Evolutionary conservation across 2,329 filamentous ascomycete species (phyloP).

Genomic region (Botrytis paeoniae): DNA sequence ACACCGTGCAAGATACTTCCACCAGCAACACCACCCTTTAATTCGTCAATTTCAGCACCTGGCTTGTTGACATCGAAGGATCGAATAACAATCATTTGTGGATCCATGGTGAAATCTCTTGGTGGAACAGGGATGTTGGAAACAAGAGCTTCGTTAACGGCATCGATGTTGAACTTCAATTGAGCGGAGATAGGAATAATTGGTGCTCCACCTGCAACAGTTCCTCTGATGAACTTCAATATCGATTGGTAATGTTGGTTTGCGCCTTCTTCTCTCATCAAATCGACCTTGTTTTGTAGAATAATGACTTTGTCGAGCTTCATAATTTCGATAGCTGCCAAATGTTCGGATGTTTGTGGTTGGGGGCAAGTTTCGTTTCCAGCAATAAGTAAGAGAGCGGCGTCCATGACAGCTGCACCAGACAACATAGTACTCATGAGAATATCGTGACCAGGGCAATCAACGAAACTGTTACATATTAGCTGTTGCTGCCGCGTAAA

Average conservation of each 20-base stretch:
- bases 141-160: slow-evolving; percentile 93
- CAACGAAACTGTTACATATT: slow-evolving; percentile 69
- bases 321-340: slow-evolving; percentile 99
- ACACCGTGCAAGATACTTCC: slow-evolving; percentile 96
- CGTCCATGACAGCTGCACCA: slow-evolving; percentile 98
- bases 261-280: slow-evolving; percentile 95
- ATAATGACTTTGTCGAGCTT: slow-evolving; percentile 99
- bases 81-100: slow-evolving; percentile 98
- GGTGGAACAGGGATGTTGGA: slow-evolving; percentile 90
- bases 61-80: slow-evolving; percentile 99
- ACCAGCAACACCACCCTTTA: slow-evolving; percentile 98
- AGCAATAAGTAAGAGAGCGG: slow-evolving; percentile 90
- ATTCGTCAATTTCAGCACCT: slow-evolving; percentile 94
- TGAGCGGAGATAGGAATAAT: slow-evolving; percentile 97
- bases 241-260: slow-evolving; percentile 95
- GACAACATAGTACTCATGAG: slow-evolving; percentile 99
- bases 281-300: slow-evolving; percentile 98
- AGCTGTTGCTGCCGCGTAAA: slow-evolving; percentile 27
- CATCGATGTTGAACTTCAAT: slow-evolving; percentile 99
- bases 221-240: slow-evolving; percentile 96
- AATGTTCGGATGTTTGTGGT: slow-evolving; percentile 96
- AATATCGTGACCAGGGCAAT: slow-evolving; percentile 99
- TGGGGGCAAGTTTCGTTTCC: slow-evolving; percentile 98
- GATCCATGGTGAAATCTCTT: slow-evolving; percentile 86
- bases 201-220: slow-evolving; percentile 88